Evolutionary conservation across 116 monocot genomes (phyloP).

Genomic region (Dioscorea cayenensis): DNA sequence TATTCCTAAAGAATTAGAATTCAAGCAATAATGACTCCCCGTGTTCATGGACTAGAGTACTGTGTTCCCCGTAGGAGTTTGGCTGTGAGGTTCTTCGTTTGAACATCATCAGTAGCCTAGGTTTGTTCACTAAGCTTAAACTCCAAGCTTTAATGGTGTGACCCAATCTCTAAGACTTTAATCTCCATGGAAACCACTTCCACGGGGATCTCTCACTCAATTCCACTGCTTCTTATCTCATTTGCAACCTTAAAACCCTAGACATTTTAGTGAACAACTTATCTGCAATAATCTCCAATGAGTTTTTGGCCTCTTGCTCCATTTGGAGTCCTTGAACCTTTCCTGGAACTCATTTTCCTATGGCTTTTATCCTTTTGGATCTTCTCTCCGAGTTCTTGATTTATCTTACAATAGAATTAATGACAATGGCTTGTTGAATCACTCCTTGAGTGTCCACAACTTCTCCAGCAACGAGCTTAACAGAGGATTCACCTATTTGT

Average conservation of each 20-base stretch:
- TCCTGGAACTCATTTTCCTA: constrained; percentile 54
- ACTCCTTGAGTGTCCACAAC: constrained; percentile 44
- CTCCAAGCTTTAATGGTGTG: constrained; percentile 48
- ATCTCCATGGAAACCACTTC: constrained; percentile 64
- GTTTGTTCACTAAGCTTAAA: constrained; percentile 41
- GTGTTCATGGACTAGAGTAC: constrained; percentile 60
- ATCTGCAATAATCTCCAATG: constrained; percentile 14
- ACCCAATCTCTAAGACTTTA: constrained; percentile 26
- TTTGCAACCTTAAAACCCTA: constrained; percentile 40
- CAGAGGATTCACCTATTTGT: constrained; percentile 20
- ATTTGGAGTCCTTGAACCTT: constrained; percentile 38
- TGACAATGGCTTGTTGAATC: constrained; percentile 39
- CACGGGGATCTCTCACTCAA: constrained; percentile 63
- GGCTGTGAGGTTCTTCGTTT: constrained; percentile 29
- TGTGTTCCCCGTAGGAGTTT: constrained; percentile 27
- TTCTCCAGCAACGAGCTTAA: constrained; percentile 45
- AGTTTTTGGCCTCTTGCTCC: constrained; percentile 41
- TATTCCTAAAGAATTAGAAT: constrained; percentile 38
- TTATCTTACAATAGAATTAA: constrained; percentile 57
- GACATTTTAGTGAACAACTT: constrained; percentile 75
- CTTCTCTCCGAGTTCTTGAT: constrained; percentile 47
- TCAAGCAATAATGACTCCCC: constrained; percentile 1
- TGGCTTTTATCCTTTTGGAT: constrained; percentile 34
- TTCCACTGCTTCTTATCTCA: neutral
- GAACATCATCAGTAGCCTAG: constrained; percentile 46